phyloP scores from a whole-genome alignment of 768 basidiomycete species.

The Tephrocybe sp. region DNA sequence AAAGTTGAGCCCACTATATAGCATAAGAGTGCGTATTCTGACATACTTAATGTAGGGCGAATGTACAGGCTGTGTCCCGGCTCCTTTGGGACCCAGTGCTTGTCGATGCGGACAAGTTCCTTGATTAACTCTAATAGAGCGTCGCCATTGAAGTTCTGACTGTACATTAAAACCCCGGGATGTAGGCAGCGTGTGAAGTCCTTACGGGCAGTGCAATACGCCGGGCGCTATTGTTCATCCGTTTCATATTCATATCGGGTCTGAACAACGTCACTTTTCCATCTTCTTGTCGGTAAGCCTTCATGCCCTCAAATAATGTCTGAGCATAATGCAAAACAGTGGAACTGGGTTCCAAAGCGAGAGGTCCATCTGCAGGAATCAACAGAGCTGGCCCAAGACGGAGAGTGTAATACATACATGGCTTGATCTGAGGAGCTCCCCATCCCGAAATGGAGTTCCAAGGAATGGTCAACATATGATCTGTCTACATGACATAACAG shows the following conservation, averaged over 20 bases:
- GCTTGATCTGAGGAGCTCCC: slow-evolving; percentile 79
- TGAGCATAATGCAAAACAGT: slow-evolving; percentile 93
- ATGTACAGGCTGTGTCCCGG: slow-evolving; percentile 92
- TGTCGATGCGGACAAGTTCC: slow-evolving; percentile 80
- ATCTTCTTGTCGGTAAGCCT: slow-evolving; percentile 78
- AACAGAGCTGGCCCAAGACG: slow-evolving; percentile 7
- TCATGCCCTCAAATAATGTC: slow-evolving; percentile 90
- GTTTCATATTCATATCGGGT: slow-evolving; percentile 97
- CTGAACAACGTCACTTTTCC: slow-evolving; percentile 85
- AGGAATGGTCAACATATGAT: slow-evolving; percentile 83
- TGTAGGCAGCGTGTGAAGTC: slow-evolving; percentile 10
- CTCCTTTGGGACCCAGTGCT: slow-evolving; percentile 88
- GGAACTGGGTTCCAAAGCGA: slow-evolving; percentile 73
- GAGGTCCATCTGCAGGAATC: slow-evolving; percentile 58
- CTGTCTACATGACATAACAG: slow-evolving; percentile 47
- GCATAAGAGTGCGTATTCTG: not conserved
- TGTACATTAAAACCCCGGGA: too few species aligned
- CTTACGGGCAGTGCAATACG: slow-evolving; percentile 77
- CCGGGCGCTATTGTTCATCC: slow-evolving; percentile 84
- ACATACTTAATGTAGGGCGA: slow-evolving; percentile 68
- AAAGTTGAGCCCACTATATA: slow-evolving; percentile 10
- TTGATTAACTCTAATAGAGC: slow-evolving; percentile 80
- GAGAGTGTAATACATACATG: slow-evolving; percentile 56
- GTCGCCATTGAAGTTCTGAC: slow-evolving; percentile 79
- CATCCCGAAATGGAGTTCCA: slow-evolving; percentile 79